Percentiles rank a stretch among this genome's conserved stretches.
phyloP scores from a whole-genome alignment of 2,329 filamentous ascomycete genomes.

The Periconia sp. region DNA sequence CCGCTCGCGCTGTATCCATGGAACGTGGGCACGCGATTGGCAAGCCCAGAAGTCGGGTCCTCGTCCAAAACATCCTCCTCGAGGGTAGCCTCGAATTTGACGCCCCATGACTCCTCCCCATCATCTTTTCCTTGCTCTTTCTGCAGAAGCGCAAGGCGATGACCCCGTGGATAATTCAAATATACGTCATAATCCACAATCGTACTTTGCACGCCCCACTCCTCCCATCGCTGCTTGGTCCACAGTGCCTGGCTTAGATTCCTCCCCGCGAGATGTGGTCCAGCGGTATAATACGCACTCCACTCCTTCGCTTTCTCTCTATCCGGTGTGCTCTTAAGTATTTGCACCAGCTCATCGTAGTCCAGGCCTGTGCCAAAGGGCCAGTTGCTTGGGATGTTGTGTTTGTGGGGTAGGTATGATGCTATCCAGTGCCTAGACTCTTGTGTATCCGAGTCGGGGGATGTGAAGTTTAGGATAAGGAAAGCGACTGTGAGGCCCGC shows the following conservation, averaged over 20 bases:
- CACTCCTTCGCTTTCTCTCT: conserved; percentile 53
- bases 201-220: conserved; percentile 50
- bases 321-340: conserved; percentile 57
- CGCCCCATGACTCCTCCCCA: conserved; percentile 53
- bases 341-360: conserved; percentile 57
- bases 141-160: conserved; percentile 50
- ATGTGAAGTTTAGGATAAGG: conserved; percentile 41
- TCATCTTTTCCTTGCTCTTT: conserved; percentile 48
- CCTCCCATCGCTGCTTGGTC: conserved; percentile 53
- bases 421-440: not conserved
- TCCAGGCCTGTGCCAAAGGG: conserved; percentile 50
- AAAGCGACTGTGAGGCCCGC: conserved; percentile 41
- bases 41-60: conserved; percentile 74
- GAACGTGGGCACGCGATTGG: conserved; percentile 81
- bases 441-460: conserved; percentile 28
- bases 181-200: conserved; percentile 55
- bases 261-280: conserved; percentile 55
- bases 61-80: conserved; percentile 83
- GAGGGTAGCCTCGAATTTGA: conserved; percentile 77
- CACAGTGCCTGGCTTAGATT: conserved; percentile 55
- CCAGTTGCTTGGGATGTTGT: conserved; percentile 42
- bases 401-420: conserved; percentile 17
- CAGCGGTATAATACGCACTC: conserved; percentile 55
- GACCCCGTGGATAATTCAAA: conserved; percentile 54
- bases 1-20: conserved; percentile 93